A percentile compares a stretch with the other conserved stretches of the same genome.
Evolutionary conservation across 2,329 filamentous ascomycete genomes (phyloP).

Genomic region (Nemania sp.): DNA sequence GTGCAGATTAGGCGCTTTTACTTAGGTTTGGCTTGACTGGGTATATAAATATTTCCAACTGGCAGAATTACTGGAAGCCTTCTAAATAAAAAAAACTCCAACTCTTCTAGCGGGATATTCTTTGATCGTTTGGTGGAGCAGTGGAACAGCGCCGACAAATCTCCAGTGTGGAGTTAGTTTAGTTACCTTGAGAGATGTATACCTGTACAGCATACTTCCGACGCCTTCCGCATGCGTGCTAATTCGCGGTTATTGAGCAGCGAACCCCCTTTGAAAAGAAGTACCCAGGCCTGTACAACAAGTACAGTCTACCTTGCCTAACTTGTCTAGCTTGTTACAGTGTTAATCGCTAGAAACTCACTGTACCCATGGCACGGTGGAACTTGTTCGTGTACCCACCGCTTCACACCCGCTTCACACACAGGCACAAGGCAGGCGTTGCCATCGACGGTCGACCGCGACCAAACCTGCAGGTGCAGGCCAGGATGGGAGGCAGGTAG

Average conservation of each 20-base stretch:
- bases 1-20: background rate
- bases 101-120: background rate
- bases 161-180: background rate
- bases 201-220: background rate
- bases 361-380: slow-evolving; percentile 2
- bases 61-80: background rate
- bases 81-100: background rate
- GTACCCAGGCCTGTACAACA: slow-evolving; percentile 7
- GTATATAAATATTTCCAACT: background rate
- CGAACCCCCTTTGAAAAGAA: slow-evolving; percentile 8
- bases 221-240: slow-evolving; percentile 15
- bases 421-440: background rate
- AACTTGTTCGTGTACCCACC: slow-evolving; percentile 12
- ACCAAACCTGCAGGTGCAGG: slow-evolving; percentile 7
- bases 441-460: background rate
- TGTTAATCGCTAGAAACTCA: background rate
- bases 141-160: background rate
- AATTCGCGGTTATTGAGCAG: background rate
- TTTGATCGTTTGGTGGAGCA: background rate
- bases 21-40: too few relatives aligned
- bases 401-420: background rate
- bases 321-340: background rate
- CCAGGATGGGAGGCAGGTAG: too few relatives aligned
- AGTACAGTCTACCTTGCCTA: background rate
- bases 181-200: background rate